Base-by-base conservation (phyloP, 768 basidiomycete species). In the Hebeloma cylindrosporum region DNA sequence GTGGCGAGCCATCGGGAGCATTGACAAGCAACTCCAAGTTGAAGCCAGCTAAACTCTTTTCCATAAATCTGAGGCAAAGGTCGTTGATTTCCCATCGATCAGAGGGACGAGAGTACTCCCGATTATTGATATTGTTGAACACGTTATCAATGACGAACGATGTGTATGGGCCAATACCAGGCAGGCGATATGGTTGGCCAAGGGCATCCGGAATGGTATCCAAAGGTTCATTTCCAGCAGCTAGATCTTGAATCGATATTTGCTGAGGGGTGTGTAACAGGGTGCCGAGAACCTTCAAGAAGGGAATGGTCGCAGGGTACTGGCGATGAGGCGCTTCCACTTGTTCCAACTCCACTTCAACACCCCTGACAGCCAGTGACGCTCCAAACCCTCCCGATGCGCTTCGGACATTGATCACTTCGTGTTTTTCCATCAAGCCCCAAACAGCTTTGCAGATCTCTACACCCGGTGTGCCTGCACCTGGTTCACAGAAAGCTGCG, bases 71-170 rank as follows among this genome's bases (percentile, higher is more conserved):
- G 32, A 97, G 70, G 42, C 87, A 89, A 0, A 85, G 72, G 51
- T 94, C 92, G 42, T 93, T 88, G 61, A 88, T 83, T 55, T 81
- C 74, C 93, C 92, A 97, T 48, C 85, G 69, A 57, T 97, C 92
- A 9, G 80, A 80, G 8, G 80, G 80, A 23, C 76, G 75, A 2
- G 78, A 70, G 57, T 87, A 97, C 48, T 88, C 91, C 33, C 93
- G 75, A 40, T 71, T 75, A 10, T 81, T 73, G 31, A 90, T 83
- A 40, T 84, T 82, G 23, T 84, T 75, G 52, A 97, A 88, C 2
- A 98, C 89, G 35, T 87, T 88, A 56, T 97, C 93, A 48, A 95
- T 68, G 43, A 94, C 86, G 59, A 95, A 97, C n/a, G 77, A 69
- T 8, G 83, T 74, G 64, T 88, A 95, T 0, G 93, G 91, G 0